These are phyloP conservation scores for Suhomyces anneliseae DNA, from an alignment of 1,139 yeast genomes.

Conservation along the genomic window DNA sequence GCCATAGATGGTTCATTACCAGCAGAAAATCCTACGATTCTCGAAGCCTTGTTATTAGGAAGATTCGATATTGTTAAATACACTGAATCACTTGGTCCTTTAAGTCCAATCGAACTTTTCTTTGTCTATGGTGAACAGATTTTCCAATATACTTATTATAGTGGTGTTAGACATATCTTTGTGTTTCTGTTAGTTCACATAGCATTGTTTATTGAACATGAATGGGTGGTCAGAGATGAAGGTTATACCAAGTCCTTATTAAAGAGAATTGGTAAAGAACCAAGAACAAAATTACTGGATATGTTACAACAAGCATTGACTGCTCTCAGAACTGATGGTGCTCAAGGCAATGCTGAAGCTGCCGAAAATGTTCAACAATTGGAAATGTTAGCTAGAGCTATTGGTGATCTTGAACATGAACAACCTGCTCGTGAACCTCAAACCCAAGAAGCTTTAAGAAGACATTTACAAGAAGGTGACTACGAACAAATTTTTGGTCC, in stretches of 20 bases:
- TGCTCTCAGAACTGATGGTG: slow-evolving; percentile 27
- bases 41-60: slow-evolving; percentile 51
- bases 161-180: slow-evolving; percentile 41
- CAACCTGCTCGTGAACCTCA: slow-evolving; percentile 4
- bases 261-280: slow-evolving; percentile 59
- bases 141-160: slow-evolving; percentile 37
- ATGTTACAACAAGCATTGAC: slow-evolving; percentile 18
- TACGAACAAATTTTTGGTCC: too few relatives aligned
- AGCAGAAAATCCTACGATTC: slow-evolving; percentile 30
- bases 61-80: slow-evolving; percentile 23
- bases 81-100: not conserved
- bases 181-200: slow-evolving; percentile 43
- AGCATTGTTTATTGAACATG: slow-evolving; percentile 59
- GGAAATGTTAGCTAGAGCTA: slow-evolving; percentile 32
- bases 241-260: slow-evolving; percentile 59
- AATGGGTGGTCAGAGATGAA: slow-evolving; percentile 70
- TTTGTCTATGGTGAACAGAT: slow-evolving; percentile 13
- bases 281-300: slow-evolving; percentile 36
- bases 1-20: slow-evolving; percentile 54
- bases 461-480: not conserved
- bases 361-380: slow-evolving; percentile 24
- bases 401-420: slow-evolving; percentile 31
- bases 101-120: not conserved
- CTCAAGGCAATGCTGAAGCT: slow-evolving; percentile 22
- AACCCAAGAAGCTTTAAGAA: slow-evolving; percentile 21